A percentile compares a stretch with the other conserved stretches of the same genome.
These are phyloP conservation scores for Alternaria arbusti DNA, from an alignment of 2,329 filamentous ascomycete species.

Conservation along the genomic window DNA sequence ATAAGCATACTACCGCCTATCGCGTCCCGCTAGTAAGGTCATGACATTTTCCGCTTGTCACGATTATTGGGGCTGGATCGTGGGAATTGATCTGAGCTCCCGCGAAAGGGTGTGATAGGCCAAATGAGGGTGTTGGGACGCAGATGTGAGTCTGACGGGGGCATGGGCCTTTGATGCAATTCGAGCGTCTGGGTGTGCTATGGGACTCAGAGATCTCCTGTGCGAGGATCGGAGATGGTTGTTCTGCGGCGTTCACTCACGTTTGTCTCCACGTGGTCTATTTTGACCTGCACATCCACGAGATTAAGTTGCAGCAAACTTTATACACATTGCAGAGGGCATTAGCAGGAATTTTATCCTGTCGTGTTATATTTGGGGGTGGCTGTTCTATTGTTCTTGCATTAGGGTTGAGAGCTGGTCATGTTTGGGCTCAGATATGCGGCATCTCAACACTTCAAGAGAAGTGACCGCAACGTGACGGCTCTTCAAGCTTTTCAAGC, in stretches of 20 bases:
- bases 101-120: background rate
- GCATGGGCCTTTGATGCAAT: background rate
- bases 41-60: background rate
- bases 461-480: no score
- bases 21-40: background rate
- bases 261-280: background rate
- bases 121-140: background rate
- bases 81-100: background rate
- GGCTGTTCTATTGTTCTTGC: no score
- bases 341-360: no score
- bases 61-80: background rate
- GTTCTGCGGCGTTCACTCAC: background rate
- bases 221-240: background rate
- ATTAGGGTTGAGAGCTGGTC: no score
- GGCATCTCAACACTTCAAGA: no score
- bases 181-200: background rate
- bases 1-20: background rate
- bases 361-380: no score
- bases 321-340: background rate
- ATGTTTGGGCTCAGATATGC: no score
- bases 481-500: no score
- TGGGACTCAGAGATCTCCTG: background rate
- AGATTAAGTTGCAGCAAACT: background rate
- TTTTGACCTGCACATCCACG: background rate
- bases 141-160: background rate